Conservation (phyloP, 495 filamentous ascomycete species). For the Eremomyces bilateralis region DNA sequence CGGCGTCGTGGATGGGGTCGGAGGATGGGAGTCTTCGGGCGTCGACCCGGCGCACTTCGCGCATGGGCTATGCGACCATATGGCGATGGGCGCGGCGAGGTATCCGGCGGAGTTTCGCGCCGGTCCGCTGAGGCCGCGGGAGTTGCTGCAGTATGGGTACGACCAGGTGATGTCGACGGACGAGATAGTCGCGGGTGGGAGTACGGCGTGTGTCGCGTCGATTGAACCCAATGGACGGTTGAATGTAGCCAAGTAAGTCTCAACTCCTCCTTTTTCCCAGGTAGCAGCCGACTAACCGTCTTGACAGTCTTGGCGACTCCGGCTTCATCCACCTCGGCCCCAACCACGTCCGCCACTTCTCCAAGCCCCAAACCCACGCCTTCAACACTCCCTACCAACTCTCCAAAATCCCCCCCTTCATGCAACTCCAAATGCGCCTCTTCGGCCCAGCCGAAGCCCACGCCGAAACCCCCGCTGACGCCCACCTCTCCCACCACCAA, state of each 20-base stretch:
- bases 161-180: slow-evolving; percentile 53
- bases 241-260: slow-evolving; percentile 57
- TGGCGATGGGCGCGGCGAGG: slow-evolving; percentile 43
- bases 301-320: slow-evolving; percentile 63
- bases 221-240: slow-evolving; percentile 45
- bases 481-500: slow-evolving; percentile 48
- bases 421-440: slow-evolving; percentile 49
- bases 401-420: slow-evolving; percentile 59
- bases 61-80: slow-evolving; percentile 80
- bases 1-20: slow-evolving; percentile 80
- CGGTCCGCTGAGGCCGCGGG: slow-evolving; percentile 25
- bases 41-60: slow-evolving; percentile 91
- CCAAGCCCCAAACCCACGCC: slow-evolving; percentile 74
- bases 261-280: background rate
- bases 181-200: slow-evolving; percentile 57
- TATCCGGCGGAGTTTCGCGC: slow-evolving; percentile 11
- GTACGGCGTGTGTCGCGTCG: slow-evolving; percentile 71
- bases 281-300: background rate
- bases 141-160: slow-evolving; percentile 67
- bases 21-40: slow-evolving; percentile 77
- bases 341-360: slow-evolving; percentile 63
- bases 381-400: slow-evolving; percentile 97
- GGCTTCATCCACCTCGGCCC: slow-evolving; percentile 70
- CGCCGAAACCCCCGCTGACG: slow-evolving; percentile 63
- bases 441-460: slow-evolving; percentile 59